phyloP scores from a whole-genome alignment of 768 basidiomycete genomes.

The Strobilomyces dryophilus region DNA sequence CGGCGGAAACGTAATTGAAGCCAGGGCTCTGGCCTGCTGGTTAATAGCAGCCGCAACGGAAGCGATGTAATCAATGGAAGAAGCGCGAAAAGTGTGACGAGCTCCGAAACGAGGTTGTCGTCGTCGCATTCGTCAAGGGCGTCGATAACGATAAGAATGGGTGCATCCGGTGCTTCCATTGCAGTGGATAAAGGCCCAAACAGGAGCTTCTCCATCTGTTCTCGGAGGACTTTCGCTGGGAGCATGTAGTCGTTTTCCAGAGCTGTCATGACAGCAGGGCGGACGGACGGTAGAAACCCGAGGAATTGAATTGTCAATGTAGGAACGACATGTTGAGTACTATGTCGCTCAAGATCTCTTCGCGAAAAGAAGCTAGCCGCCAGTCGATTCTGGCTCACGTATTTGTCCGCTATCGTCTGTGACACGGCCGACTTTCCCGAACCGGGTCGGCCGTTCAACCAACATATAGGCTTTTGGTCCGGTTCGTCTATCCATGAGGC shows the following conservation, averaged over 20 bases:
- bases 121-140: conserved; percentile 28
- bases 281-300: conserved; percentile 16
- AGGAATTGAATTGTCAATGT: conserved; percentile 33
- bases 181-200: conserved; percentile 15
- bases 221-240: conserved; percentile 26
- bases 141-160: conserved; percentile 20
- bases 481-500: conserved; percentile 13
- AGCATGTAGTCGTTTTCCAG: conserved; percentile 25
- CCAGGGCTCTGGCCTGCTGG: conserved; percentile 22
- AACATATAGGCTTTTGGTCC: conserved; percentile 13
- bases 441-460: conserved; percentile 26
- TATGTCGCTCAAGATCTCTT: conserved; percentile 22
- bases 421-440: conserved; percentile 29
- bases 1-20: conserved; percentile 18
- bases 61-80: conserved; percentile 8
- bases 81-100: conserved; percentile 21
- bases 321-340: conserved; percentile 23
- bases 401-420: conserved; percentile 30
- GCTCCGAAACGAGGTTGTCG: conserved; percentile 22
- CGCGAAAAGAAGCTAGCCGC: conserved; percentile 35
- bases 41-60: conserved; percentile 24
- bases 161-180: conserved; percentile 5
- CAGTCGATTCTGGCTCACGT: conserved; percentile 17
- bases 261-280: conserved; percentile 18
- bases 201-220: conserved; percentile 27